Conservation (phyloP, 495 filamentous ascomycete species). For the Hyphodiscus hymeniophilus region DNA sequence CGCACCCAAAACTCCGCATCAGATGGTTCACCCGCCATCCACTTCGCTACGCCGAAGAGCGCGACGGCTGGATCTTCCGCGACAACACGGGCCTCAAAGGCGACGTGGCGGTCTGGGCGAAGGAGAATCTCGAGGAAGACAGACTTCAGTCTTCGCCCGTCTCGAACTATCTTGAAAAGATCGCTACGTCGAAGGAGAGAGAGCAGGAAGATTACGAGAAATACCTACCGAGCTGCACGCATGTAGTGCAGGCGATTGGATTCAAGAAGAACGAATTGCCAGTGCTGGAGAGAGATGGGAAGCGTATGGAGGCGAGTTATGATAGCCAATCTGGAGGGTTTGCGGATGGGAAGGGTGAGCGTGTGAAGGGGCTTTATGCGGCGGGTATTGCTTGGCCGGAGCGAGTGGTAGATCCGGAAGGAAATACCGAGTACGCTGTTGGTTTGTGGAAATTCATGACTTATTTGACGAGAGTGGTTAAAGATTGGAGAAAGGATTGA, state of each 20-base stretch:
- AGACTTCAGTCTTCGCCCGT: slow-evolving; percentile 38
- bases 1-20: slow-evolving; percentile 44
- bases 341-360: slow-evolving; percentile 27
- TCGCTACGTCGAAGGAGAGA: slow-evolving; percentile 38
- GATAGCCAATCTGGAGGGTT: slow-evolving; percentile 44
- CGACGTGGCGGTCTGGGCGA: slow-evolving; percentile 49
- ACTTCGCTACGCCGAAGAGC: slow-evolving; percentile 52
- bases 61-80: slow-evolving; percentile 52
- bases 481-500: slow-evolving; percentile 30
- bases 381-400: slow-evolving; percentile 57
- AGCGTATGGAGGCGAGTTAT: slow-evolving; percentile 32
- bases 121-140: slow-evolving; percentile 45
- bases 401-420: slow-evolving; percentile 47
- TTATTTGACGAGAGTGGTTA: slow-evolving; percentile 44
- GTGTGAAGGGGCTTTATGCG: slow-evolving; percentile 44
- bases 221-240: slow-evolving; percentile 39
- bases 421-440: slow-evolving; percentile 54
- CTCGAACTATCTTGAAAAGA: slow-evolving; percentile 39
- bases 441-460: slow-evolving; percentile 59
- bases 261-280: slow-evolving; percentile 43
- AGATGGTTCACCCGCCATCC: slow-evolving; percentile 54
- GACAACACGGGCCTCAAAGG: slow-evolving; percentile 60
- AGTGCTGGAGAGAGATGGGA: slow-evolving; percentile 17
- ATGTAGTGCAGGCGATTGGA: slow-evolving; percentile 48
- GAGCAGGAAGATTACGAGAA: slow-evolving; percentile 34